Base-by-base conservation (phyloP, 1,139 yeast genomes). In the Neolecta irregularis region DNA sequence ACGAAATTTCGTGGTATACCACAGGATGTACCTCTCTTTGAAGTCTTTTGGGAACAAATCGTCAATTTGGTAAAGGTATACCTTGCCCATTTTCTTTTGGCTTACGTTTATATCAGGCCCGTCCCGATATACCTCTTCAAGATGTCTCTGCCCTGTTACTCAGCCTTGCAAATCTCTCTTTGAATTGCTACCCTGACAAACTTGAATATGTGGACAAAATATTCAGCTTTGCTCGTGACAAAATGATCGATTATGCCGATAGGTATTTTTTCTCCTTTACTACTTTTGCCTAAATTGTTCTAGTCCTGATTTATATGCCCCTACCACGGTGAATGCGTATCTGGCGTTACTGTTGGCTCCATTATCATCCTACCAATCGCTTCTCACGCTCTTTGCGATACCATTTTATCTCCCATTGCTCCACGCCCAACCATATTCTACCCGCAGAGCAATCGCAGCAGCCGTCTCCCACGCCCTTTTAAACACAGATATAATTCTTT, bases 131-230 rank as follows among this genome's bases (percentile, higher is more conserved):
- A 19, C 61, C 83, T 0, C 51, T 70, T 16, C 71, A 68, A 32
- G 91, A 79, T 44, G 71, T 72, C 40, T 66, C 80, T 5, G 63
- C 67, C 1, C 62, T 83, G 21, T 60, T 81, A 33, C 74, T 72
- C 39, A 69, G 78, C 11, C 65, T 79, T 28, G 64, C 77, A 35
- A 68, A 67, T 43, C 56, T 85, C 29, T 65, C 83, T 0, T 59
- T 79, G 35, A 64, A 68, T 6, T 78, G 75, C 58, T 79, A 78
- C 47, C 78, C 81, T 2, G 60, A 64, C 1, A 67, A 72, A 41
- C 62, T 63, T 39, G 67, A 62, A 4, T 72, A 78, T 51, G 59
- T 83, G 41, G 74, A 79, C 50, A 56, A 57, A 28, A 62, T 83
- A 20, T 74, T 69, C 50, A 57, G 66, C 41, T 74, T 67, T 51